Evolutionary conservation across 192 early-diverging fungal genomes (phyloP), one percentile per base, ranked within the genome.

Genomic region (Coemansia sp.): DNA sequence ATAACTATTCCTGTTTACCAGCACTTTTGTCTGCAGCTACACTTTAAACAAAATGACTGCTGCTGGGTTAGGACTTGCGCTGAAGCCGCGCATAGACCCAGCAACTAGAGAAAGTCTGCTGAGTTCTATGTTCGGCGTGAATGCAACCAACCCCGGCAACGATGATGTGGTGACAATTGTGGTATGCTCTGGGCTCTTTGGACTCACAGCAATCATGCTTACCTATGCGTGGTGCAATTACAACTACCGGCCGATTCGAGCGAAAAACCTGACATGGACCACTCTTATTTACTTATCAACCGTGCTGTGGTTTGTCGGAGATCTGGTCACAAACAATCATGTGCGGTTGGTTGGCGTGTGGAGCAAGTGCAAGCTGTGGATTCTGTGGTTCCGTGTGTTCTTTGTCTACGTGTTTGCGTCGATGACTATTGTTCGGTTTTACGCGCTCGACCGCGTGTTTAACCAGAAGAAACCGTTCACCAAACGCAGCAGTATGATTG

Each of bases 381-480:
- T 76, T 34, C 18, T 76, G 10, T 76, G 72, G 72, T 61, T 76
- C 43, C 65, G 72, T 26, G 42, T 69, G 11, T 38, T 69, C 12
- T 65, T 65, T 40, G 64, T 61, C 41, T 76, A 49, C 43, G 30
- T 76, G 48, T 76, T 60, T 42, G 60, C 65, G 18, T 40, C 64
- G 11, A 49, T 76, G 53, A 51, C 53, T 18, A 62, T 76, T 28
- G 58, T 69, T 21, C 66, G 72, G n/a, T 64, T 76, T 28, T 68
- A 50, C 54, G 72, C 72, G 10, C 62, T 76, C 0, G 65, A 76
- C 54, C 65, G 72, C 12, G 72, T 76, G 32, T 76, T 76, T 31
- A 76, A 65, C 41, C 72, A 76, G 51, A 46, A 63, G 20, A 76
- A 76, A 54, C 66, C 72, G 15, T 76, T 76, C 43, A 62, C 62